These are phyloP conservation scores for Scedosporium dehoogii DNA, from an alignment of 2,329 filamentous ascomycete species.

Conservation along the genomic window DNA sequence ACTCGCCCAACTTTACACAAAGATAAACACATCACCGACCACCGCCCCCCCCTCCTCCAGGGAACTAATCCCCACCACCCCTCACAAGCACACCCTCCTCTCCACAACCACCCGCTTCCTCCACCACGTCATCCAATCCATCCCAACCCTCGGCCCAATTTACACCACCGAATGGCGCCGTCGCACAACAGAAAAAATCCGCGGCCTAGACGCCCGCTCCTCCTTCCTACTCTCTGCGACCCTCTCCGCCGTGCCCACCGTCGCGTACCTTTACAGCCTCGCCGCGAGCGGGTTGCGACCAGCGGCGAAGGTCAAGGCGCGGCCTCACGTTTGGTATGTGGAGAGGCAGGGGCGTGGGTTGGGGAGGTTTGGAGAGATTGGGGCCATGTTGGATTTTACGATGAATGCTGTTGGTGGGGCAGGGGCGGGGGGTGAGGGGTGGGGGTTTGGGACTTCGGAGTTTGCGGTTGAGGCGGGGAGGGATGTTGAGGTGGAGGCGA, in stretches of 20 bases:
- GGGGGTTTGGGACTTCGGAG: neutral
- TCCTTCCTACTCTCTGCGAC: slow-evolving; percentile 22
- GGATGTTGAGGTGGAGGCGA: neutral
- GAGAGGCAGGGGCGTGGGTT: slow-evolving; percentile 20
- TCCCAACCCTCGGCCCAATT: slow-evolving; percentile 19
- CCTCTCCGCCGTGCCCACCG: slow-evolving; percentile 25
- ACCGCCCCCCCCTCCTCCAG: slow-evolving; percentile 10
- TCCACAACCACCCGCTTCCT: slow-evolving; percentile 15
- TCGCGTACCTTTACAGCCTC: slow-evolving; percentile 27
- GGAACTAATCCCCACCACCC: slow-evolving; percentile 16
- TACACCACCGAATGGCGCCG: slow-evolving; percentile 20
- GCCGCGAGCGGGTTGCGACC: slow-evolving; percentile 29
- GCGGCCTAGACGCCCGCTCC: slow-evolving; percentile 22
- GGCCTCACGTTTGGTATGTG: slow-evolving; percentile 31
- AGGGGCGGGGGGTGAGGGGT: neutral
- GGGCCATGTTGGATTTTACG: slow-evolving; percentile 28
- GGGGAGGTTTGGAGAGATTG: slow-evolving; percentile 35
- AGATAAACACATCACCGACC: slow-evolving; percentile 15
- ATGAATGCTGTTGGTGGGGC: slow-evolving; percentile 2
- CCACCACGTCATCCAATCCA: slow-evolving; percentile 20
- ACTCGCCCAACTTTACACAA: slow-evolving; percentile 13
- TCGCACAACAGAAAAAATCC: slow-evolving; percentile 21
- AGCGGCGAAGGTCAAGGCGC: slow-evolving; percentile 26
- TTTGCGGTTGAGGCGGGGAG: neutral
- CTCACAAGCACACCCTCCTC: neutral